Percentiles rank a stretch among this genome's conserved stretches.
Evolutionary conservation across 768 basidiomycete genomes (phyloP).

Genomic region (Kwoniella pini): DNA sequence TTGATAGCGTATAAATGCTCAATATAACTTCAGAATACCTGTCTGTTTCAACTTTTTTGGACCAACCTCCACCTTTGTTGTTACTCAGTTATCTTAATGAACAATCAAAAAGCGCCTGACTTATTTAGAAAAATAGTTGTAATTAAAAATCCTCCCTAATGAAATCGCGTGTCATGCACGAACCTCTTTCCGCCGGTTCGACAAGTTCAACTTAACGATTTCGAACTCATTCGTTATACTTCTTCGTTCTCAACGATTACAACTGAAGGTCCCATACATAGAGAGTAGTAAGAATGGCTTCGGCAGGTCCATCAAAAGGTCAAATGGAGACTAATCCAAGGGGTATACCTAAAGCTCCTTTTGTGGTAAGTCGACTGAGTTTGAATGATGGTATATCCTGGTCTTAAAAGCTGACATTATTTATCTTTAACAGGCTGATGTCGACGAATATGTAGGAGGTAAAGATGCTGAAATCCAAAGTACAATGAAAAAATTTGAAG

Average conservation of each 20-base stretch:
- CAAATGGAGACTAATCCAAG: slow-evolving; percentile 71
- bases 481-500: slow-evolving; percentile 78
- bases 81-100: too few species aligned
- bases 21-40: too few species aligned
- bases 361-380: slow-evolving; percentile 68
- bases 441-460: slow-evolving; percentile 80
- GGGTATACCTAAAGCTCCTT: slow-evolving; percentile 93
- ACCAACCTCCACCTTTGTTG: slow-evolving; percentile 10
- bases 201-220: too few species aligned
- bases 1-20: too few species aligned
- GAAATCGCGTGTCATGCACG: neutral
- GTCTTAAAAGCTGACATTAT: neutral
- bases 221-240: neutral
- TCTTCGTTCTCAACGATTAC: neutral
- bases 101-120: too few species aligned
- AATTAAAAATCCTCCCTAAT: too few species aligned
- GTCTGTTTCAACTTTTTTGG: slow-evolving; percentile 11
- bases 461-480: slow-evolving; percentile 74
- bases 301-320: slow-evolving; percentile 26
- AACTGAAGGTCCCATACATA: too few species aligned
- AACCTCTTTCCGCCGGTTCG: slow-evolving; percentile 3
- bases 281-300: slow-evolving; percentile 10
- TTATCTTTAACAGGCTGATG: slow-evolving; percentile 66
- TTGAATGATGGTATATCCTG: neutral
- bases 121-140: too few species aligned